Conservation (phyloP, 805 yeast genomes). For the Wickerhamomyces silvicola region DNA sequence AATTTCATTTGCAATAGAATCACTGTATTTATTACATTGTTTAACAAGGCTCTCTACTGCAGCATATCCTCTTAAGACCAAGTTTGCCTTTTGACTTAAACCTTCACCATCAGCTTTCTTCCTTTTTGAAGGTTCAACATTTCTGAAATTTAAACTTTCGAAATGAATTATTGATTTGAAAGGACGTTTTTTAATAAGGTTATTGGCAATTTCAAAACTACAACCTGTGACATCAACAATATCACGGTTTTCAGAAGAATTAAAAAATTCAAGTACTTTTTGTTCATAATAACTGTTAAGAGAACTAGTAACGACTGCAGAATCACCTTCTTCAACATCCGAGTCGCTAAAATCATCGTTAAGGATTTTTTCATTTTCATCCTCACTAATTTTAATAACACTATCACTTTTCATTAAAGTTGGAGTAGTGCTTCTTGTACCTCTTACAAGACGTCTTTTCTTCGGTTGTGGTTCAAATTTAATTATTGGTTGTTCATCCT, state of each 20-base stretch:
- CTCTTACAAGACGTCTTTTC: conserved; percentile 35
- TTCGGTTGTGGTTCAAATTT: conserved; percentile 19
- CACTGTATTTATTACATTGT: conserved; percentile 75
- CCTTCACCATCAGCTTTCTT: conserved; percentile 64
- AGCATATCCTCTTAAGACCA: conserved; percentile 77
- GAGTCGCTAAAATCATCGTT: conserved; percentile 39
- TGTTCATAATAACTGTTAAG: conserved; percentile 43
- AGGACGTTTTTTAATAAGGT: conserved; percentile 66
- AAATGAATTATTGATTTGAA: conserved; percentile 53
- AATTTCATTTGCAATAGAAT: conserved; percentile 63
- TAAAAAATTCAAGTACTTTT: conserved; percentile 69
- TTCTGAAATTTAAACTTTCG: conserved; percentile 47
- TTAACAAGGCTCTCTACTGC: conserved; percentile 92
- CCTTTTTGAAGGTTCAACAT: conserved; percentile 28
- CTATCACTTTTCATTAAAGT: conserved; percentile 15
- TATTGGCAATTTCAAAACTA: conserved; percentile 56
- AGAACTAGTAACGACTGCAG: conserved; percentile 21
- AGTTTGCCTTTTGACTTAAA: conserved; percentile 61
- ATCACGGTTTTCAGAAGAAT: conserved; percentile 69
- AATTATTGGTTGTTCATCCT: background rate
- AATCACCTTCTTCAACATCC: conserved; percentile 36
- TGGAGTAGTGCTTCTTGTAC: conserved; percentile 23
- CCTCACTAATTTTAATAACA: conserved; percentile 9
- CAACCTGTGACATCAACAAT: conserved; percentile 76
- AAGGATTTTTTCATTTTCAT: conserved; percentile 27